phyloP scores from a whole-genome alignment of 345 rosid genomes.

The Eucalyptus dawsonii region DNA sequence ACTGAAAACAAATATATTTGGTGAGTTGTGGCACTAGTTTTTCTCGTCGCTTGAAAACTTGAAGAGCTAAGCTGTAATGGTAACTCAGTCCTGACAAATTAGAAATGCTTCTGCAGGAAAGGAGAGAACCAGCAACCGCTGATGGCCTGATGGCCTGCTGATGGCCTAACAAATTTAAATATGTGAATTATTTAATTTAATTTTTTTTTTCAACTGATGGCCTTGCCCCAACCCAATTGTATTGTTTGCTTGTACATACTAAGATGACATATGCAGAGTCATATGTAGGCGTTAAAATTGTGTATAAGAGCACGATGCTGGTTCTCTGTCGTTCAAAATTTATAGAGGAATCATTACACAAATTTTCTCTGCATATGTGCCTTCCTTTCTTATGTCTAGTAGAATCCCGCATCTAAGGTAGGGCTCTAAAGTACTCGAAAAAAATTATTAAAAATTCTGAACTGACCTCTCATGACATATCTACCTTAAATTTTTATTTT shows the following conservation, averaged over 20 bases:
- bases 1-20: conserved; percentile 51
- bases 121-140: conserved; percentile 26
- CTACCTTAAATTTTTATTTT: background rate
- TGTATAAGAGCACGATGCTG: background rate
- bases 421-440: background rate
- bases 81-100: background rate
- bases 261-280: background rate
- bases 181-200: background rate
- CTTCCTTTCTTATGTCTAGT: background rate
- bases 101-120: conserved; percentile 28
- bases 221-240: background rate
- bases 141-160: too few species aligned
- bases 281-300: background rate
- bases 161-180: background rate
- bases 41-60: background rate
- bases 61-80: background rate
- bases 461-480: background rate
- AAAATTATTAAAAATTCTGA: background rate
- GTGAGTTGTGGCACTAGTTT: conserved; percentile 18
- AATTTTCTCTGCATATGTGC: background rate
- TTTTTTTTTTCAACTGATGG: background rate
- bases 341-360: background rate
- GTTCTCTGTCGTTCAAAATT: background rate
- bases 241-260: background rate
- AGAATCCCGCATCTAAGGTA: background rate